Percentiles rank a stretch among this genome's conserved stretches.
phyloP scores from a whole-genome alignment of 2,329 filamentous ascomycete species.

The Colletotrichum sp. region DNA sequence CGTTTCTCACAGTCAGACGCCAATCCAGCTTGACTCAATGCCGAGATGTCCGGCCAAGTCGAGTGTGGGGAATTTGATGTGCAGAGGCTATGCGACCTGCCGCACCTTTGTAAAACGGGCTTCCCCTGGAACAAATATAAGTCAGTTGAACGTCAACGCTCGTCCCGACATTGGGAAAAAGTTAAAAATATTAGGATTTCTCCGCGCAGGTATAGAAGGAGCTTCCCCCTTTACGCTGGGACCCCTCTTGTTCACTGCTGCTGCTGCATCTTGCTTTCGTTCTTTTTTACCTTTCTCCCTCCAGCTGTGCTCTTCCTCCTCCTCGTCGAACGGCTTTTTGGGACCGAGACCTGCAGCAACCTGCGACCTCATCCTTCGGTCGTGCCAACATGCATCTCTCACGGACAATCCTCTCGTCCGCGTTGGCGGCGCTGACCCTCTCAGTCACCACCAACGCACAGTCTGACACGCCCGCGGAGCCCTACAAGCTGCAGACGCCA shows the following conservation, averaged over 20 bases:
- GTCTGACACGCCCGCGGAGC: slow-evolving; percentile 9
- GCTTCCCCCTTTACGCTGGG: background rate
- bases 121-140: background rate
- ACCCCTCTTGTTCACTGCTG: slow-evolving; percentile 14
- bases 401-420: background rate
- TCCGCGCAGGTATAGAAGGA: slow-evolving; percentile 7
- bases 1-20: background rate
- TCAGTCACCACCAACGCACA: background rate
- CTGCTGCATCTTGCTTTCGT: background rate
- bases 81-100: slow-evolving; percentile 1
- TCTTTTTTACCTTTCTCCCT: background rate
- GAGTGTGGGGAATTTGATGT: slow-evolving; percentile 6
- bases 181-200: background rate
- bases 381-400: slow-evolving; percentile 8
- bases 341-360: background rate
- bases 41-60: slow-evolving; percentile 6
- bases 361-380: background rate
- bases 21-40: slow-evolving; percentile 10
- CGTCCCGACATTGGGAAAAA: slow-evolving; percentile 7
- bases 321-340: background rate
- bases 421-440: background rate
- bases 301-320: background rate
- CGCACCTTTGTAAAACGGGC: background rate
- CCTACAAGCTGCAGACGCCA: slow-evolving; percentile 42
- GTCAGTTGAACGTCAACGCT: slow-evolving; percentile 11